Evolutionary conservation across 441 rosid genomes (phyloP).

Genomic region (Eutrema salsugineum): DNA sequence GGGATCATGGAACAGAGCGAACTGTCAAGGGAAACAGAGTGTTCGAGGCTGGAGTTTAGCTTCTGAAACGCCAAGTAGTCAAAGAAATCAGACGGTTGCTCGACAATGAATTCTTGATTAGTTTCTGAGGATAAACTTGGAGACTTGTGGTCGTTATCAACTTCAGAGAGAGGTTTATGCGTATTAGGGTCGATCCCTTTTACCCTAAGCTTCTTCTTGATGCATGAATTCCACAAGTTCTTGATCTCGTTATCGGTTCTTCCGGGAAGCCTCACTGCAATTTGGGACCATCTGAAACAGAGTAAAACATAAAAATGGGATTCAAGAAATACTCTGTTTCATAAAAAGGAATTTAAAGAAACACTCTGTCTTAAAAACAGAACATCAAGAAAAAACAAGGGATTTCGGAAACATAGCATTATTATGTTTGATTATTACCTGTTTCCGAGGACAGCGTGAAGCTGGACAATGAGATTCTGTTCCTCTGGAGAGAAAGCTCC

Average conservation of each 20-base stretch:
- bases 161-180: slow-evolving; percentile 49
- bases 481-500: slow-evolving; percentile 83
- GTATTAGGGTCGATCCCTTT: slow-evolving; percentile 53
- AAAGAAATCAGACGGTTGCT: slow-evolving; percentile 29
- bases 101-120: slow-evolving; percentile 37
- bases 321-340: neutral
- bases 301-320: neutral
- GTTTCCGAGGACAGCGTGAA: slow-evolving; percentile 76
- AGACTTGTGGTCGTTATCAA: slow-evolving; percentile 24
- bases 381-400: no score
- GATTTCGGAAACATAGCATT: neutral
- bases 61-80: slow-evolving; percentile 46
- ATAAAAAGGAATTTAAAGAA: neutral
- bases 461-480: slow-evolving; percentile 67
- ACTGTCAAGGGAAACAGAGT: neutral
- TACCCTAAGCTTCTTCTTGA: slow-evolving; percentile 40
- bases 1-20: slow-evolving; percentile 38
- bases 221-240: slow-evolving; percentile 57
- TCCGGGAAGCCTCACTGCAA: slow-evolving; percentile 40
- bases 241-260: slow-evolving; percentile 63
- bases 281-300: slow-evolving; percentile 51
- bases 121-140: slow-evolving; percentile 27
- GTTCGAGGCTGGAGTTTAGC: slow-evolving; percentile 25
- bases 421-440: slow-evolving; percentile 33
- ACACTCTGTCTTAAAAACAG: neutral